Conservation (phyloP, 2,329 filamentous ascomycete genomes). For the Beauveria caledonica region DNA sequence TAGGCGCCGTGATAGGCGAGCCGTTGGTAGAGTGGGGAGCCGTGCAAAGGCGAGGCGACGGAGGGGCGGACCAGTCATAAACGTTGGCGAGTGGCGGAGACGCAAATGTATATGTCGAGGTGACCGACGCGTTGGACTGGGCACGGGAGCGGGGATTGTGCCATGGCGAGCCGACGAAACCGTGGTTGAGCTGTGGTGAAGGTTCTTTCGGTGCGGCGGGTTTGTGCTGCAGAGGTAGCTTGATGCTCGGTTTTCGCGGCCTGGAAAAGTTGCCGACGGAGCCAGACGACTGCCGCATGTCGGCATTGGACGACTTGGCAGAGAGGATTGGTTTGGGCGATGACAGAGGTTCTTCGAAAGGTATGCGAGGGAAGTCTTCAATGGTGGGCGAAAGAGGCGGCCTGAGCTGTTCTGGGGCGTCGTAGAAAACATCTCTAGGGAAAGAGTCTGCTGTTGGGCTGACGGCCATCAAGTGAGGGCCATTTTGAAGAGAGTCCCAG, state of each 20-base stretch:
- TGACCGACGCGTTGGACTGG: conserved; percentile 39
- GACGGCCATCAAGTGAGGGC: conserved; percentile 5
- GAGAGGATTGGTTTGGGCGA: conserved; percentile 23
- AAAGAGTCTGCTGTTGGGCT: conserved; percentile 3
- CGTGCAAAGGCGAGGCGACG: conserved; percentile 9
- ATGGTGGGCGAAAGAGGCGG: not conserved
- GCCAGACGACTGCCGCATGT: conserved; percentile 29
- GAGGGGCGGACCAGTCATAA: not conserved
- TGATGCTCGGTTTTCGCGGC: conserved; percentile 46
- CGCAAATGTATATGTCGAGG: conserved; percentile 37
- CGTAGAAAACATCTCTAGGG: conserved; percentile 7
- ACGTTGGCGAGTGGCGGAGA: conserved; percentile 27
- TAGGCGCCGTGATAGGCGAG: conserved; percentile 23
- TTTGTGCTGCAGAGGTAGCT: conserved; percentile 24
- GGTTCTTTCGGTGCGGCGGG: not conserved
- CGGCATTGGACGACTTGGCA: conserved; percentile 24
- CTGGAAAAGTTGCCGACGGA: conserved; percentile 51
- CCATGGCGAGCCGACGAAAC: conserved; percentile 28
- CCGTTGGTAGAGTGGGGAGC: conserved; percentile 17
- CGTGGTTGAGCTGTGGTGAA: not conserved
- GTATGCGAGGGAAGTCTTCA: conserved; percentile 7
- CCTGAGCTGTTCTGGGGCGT: not conserved
- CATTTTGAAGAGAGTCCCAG: conserved; percentile 35
- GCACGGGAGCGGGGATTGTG: conserved; percentile 31
- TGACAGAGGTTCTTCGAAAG: conserved; percentile 5